Conservation (phyloP, 129 eudicot species). For the Sambucus nigra region DNA sequence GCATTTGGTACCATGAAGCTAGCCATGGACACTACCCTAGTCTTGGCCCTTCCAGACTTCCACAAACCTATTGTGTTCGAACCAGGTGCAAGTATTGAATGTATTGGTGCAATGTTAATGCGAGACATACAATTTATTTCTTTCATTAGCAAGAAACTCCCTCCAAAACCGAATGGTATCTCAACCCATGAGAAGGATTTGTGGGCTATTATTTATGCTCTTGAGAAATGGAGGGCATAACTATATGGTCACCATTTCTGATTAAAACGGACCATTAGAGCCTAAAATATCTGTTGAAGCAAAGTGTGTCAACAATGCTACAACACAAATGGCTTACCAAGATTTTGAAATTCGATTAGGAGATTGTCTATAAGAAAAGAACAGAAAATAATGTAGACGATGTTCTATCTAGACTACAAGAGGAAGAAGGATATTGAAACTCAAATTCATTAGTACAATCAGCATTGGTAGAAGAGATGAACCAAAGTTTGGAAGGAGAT, state of each 20-base stretch:
- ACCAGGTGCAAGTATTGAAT: not conserved
- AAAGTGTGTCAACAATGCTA: not conserved
- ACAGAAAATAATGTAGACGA: not conserved
- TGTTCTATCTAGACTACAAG: not conserved
- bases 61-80: not conserved
- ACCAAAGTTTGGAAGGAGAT: not conserved
- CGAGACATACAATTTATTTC: not conserved
- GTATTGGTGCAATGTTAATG: not conserved
- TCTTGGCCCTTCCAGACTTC: not conserved
- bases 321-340: not conserved
- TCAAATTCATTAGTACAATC: not conserved
- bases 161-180: not conserved
- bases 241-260: not conserved
- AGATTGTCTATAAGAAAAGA: not conserved
- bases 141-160: not conserved
- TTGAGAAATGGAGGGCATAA: not conserved
- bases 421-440: not conserved
- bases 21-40: not conserved
- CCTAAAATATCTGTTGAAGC: not conserved
- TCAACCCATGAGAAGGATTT: not conserved
- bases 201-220: not conserved
- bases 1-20: not conserved
- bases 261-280: not conserved
- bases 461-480: not conserved
- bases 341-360: not conserved